Percentiles rank a stretch among this genome's conserved stretches.
These are phyloP conservation scores for Gilbertella persicaria DNA, from an alignment of 371 early-diverging fungal species.

Conservation along the genomic window DNA sequence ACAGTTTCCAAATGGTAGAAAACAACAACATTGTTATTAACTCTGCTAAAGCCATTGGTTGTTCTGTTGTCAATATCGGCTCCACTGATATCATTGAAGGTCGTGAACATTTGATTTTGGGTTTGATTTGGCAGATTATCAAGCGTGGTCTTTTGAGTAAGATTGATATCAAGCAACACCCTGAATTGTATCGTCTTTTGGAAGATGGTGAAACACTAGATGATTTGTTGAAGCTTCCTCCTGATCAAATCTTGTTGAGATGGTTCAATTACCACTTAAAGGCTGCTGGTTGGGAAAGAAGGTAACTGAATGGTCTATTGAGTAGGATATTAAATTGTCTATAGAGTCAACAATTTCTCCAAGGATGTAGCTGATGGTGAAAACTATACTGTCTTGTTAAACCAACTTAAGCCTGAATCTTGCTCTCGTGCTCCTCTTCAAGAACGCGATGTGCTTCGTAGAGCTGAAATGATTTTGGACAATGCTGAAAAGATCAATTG, in stretches of 20 bases:
- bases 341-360: constrained; percentile 86
- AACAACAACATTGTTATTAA: constrained; percentile 97
- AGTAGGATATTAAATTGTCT: background rate
- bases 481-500: constrained; percentile 94
- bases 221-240: constrained; percentile 87
- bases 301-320: constrained; percentile 35
- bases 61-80: constrained; percentile 95
- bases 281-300: constrained; percentile 85
- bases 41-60: constrained; percentile 97
- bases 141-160: constrained; percentile 93
- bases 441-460: constrained; percentile 70
- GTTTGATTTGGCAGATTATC: constrained; percentile 98
- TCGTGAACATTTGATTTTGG: constrained; percentile 91
- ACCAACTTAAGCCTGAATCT: constrained; percentile 83
- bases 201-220: constrained; percentile 92
- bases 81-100: constrained; percentile 93
- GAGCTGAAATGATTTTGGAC: constrained; percentile 87
- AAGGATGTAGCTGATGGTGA: constrained; percentile 93
- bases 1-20: constrained; percentile 95
- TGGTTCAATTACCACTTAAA: constrained; percentile 98
- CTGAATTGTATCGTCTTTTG: constrained; percentile 93
- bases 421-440: constrained; percentile 87
- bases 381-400: constrained; percentile 91
- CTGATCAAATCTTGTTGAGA: constrained; percentile 92
- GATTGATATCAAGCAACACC: constrained; percentile 95